Evolutionary conservation across 2,329 filamentous ascomycete genomes (phyloP).

Genomic region (Neonectria coccinea): DNA sequence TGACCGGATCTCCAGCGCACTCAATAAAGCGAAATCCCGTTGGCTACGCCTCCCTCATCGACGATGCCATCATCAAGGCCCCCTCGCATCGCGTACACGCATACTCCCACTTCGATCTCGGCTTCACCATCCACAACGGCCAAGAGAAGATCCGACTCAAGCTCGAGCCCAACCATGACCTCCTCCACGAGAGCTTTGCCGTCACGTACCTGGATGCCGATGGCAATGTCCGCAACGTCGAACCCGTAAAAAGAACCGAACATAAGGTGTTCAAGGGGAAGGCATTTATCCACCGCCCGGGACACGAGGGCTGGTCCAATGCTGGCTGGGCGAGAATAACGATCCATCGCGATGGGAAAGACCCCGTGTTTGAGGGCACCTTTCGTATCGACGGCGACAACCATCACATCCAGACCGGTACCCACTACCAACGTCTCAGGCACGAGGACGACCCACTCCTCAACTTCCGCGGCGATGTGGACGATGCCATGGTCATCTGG

Average conservation of each 20-base stretch:
- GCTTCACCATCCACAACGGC: conserved; percentile 77
- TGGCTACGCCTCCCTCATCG: conserved; percentile 76
- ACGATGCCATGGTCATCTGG: conserved; percentile 90
- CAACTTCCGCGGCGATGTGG: conserved; percentile 58
- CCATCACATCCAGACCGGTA: conserved; percentile 85
- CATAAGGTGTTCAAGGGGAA: conserved; percentile 89
- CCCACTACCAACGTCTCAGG: conserved; percentile 79
- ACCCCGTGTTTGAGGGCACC: conserved; percentile 89
- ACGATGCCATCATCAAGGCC: conserved; percentile 81
- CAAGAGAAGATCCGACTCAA: conserved; percentile 79
- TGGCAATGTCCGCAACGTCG: conserved; percentile 74
- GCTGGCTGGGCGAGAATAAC: conserved; percentile 90
- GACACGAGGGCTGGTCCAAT: conserved; percentile 76
- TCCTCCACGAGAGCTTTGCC: conserved; percentile 80
- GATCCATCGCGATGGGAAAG: conserved; percentile 78
- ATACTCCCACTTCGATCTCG: conserved; percentile 85
- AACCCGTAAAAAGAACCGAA: conserved; percentile 76
- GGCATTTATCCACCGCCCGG: conserved; percentile 74
- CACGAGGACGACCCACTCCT: conserved; percentile 78
- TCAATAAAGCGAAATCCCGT: conserved; percentile 83
- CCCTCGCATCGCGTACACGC: conserved; percentile 83
- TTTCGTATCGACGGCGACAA: conserved; percentile 85
- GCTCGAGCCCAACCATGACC: conserved; percentile 91
- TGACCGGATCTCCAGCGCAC: conserved; percentile 63
- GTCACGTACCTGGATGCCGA: conserved; percentile 79